phyloP scores from a whole-genome alignment of 2,329 filamentous ascomycete genomes.

The Penicillium brasilianum region DNA sequence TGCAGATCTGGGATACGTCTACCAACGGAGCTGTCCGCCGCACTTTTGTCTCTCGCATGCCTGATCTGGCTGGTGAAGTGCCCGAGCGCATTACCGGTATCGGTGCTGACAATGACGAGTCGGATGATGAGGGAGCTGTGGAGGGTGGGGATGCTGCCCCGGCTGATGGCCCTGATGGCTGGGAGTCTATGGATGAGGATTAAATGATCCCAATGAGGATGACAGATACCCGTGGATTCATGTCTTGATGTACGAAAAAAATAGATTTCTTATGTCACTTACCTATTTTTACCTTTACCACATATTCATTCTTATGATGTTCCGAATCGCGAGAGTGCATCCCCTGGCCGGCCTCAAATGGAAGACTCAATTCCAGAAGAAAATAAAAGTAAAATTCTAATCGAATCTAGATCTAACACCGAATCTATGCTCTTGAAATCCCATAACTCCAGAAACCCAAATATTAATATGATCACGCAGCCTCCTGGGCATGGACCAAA shows the following conservation, averaged over 20 bases:
- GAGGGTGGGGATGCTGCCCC: conserved; percentile 56
- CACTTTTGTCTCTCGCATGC: conserved; percentile 77
- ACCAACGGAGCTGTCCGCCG: conserved; percentile 87
- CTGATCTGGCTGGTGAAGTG: conserved; percentile 64
- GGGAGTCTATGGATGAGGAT: conserved; percentile 63
- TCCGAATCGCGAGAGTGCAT: too few relatives aligned
- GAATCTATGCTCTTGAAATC: conserved; percentile 3
- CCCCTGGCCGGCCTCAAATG: too few relatives aligned
- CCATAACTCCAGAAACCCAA: conserved; percentile 8
- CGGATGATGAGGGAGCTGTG: conserved; percentile 65
- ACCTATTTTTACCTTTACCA: neutral
- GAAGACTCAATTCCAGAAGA: neutral
- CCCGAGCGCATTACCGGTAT: conserved; percentile 79
- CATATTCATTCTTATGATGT: neutral
- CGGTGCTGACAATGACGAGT: conserved; percentile 69
- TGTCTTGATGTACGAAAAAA: conserved; percentile 29
- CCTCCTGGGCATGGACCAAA: conserved; percentile 29
- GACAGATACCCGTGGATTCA: conserved; percentile 31
- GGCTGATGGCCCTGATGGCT: conserved; percentile 56
- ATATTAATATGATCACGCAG: conserved; percentile 10
- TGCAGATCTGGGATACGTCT: conserved; percentile 96
- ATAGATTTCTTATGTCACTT: conserved; percentile 26
- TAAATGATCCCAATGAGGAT: conserved; percentile 27
- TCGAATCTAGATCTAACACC: conserved; percentile 1
- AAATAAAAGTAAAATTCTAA: neutral